phyloP scores from a whole-genome alignment of 257 asterid species.

The Lycium ferocissimum region DNA sequence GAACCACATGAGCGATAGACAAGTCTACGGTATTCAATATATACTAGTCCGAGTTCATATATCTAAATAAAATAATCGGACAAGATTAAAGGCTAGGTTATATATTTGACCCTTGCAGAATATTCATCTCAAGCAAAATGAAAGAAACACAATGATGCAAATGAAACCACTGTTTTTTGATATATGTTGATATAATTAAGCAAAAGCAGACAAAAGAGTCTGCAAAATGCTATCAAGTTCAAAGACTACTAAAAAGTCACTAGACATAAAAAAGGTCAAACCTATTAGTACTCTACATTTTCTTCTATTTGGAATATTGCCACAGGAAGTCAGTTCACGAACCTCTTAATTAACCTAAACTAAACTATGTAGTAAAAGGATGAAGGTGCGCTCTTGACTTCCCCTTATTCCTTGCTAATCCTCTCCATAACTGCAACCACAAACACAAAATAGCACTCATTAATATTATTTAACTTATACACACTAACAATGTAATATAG shows the following conservation, averaged over 20 bases:
- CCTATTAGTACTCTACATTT: neutral
- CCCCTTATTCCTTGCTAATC: neutral
- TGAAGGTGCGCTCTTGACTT: conserved; percentile 41
- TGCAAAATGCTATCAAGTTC: neutral
- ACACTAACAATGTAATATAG: neutral
- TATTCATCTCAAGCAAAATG: neutral
- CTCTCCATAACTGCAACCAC: neutral
- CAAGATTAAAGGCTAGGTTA: too few species aligned
- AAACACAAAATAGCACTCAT: neutral
- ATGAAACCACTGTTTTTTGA: neutral
- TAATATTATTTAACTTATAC: neutral
- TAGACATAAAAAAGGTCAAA: neutral
- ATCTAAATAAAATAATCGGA: too few species aligned
- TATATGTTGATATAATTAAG: neutral
- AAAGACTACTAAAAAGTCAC: neutral
- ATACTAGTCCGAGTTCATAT: too few species aligned
- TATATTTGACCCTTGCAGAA: too few species aligned
- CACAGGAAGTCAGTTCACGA: conserved; percentile 38
- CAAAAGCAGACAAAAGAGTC: neutral
- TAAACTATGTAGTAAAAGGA: neutral
- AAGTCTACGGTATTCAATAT: too few species aligned
- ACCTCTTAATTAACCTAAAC: conserved; percentile 15
- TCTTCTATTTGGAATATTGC: neutral
- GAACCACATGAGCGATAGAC: too few species aligned
- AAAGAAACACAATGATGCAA: neutral